These are phyloP conservation scores for Metschnikowia baotianmanensis DNA, from an alignment of 805 yeast genomes.

Conservation along the genomic window DNA sequence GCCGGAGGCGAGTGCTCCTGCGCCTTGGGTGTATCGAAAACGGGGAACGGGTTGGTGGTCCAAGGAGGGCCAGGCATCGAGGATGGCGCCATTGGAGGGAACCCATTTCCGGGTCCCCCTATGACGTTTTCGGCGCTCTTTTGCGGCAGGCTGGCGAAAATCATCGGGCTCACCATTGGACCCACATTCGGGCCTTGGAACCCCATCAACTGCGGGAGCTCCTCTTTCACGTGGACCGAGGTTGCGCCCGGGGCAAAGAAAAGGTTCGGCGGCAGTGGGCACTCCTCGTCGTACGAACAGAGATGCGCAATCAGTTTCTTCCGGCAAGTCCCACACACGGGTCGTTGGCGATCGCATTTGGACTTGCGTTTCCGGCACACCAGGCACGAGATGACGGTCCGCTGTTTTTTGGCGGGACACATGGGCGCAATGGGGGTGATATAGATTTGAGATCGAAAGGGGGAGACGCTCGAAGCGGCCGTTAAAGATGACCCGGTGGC, in stretches of 20 bases:
- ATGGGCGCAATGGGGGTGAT: too few relatives aligned
- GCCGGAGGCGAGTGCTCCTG: too few relatives aligned
- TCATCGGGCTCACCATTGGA: too few relatives aligned
- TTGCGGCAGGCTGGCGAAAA: too few relatives aligned
- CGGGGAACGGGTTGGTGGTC: not conserved
- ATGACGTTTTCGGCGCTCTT: too few relatives aligned
- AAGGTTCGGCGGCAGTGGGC: constrained; percentile 1
- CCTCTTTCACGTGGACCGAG: not conserved
- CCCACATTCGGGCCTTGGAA: not conserved
- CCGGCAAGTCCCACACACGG: constrained; percentile 43
- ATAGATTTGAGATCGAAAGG: too few relatives aligned
- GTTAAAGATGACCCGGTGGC: too few relatives aligned
- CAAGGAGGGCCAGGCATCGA: not conserved
- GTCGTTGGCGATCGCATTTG: constrained; percentile 41
- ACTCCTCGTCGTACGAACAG: constrained; percentile 34
- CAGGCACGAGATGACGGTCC: constrained; percentile 44
- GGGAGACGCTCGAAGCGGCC: too few relatives aligned
- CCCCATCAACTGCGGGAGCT: not conserved
- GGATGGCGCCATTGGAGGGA: not conserved
- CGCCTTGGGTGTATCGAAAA: not conserved
- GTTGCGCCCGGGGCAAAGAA: not conserved
- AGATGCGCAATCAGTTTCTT: constrained; percentile 44
- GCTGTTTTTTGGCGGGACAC: constrained; percentile 31
- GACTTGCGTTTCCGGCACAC: constrained; percentile 44
- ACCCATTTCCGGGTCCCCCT: too few relatives aligned